These are phyloP conservation scores for Draba incana DNA, from an alignment of 345 rosid species.

Conservation along the genomic window DNA sequence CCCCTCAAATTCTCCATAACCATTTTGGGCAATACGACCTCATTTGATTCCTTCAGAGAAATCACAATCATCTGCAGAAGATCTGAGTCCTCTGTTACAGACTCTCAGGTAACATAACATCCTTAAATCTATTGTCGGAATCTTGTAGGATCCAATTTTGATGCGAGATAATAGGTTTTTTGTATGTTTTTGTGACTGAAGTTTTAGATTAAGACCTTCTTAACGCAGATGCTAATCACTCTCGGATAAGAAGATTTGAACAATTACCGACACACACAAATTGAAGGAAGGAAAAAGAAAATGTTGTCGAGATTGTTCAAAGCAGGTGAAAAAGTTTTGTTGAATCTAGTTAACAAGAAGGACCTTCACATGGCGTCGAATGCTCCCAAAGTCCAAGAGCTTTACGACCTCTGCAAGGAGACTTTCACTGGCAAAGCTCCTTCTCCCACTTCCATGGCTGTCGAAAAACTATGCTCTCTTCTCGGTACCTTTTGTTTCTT, in stretches of 20 bases:
- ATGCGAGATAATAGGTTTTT: background rate
- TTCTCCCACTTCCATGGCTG: slow-evolving; percentile 52
- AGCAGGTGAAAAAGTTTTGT: slow-evolving; percentile 52
- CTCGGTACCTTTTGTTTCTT: slow-evolving; percentile 57
- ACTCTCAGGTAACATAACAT: slow-evolving; percentile 33
- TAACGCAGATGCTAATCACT: slow-evolving; percentile 17
- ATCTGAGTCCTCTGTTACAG: slow-evolving; percentile 41
- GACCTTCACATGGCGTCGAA: slow-evolving; percentile 52
- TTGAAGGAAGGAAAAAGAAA: background rate
- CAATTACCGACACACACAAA: slow-evolving; percentile 30
- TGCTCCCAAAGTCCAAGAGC: slow-evolving; percentile 66
- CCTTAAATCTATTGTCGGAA: background rate
- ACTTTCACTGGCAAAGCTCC: slow-evolving; percentile 64
- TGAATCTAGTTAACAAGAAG: slow-evolving; percentile 40
- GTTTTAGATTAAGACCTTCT: background rate
- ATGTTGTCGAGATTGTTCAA: slow-evolving; percentile 57
- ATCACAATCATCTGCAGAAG: background rate
- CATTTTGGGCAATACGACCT: slow-evolving; percentile 17
- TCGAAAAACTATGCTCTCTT: slow-evolving; percentile 58
- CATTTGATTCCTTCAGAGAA: background rate
- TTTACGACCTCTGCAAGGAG: slow-evolving; percentile 66
- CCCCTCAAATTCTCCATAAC: slow-evolving; percentile 31
- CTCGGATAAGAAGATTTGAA: slow-evolving; percentile 38
- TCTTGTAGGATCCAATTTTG: background rate
- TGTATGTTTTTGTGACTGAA: too few species aligned